These are phyloP conservation scores for Lentinula boryana DNA, from an alignment of 768 basidiomycete species.

Conservation along the genomic window DNA sequence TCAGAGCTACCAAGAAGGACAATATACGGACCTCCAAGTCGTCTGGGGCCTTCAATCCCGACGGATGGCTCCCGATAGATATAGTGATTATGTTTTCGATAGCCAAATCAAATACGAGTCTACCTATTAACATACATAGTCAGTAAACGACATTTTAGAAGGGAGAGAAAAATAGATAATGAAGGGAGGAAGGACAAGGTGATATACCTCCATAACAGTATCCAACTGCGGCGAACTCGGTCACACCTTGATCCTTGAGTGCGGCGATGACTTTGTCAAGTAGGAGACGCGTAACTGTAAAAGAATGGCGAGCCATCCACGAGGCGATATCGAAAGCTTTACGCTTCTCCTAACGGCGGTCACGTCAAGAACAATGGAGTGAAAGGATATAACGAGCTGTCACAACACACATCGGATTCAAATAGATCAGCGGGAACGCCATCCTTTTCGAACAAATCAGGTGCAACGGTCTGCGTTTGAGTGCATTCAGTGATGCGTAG, in stretches of 20 bases:
- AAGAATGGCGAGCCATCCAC: constrained; percentile 23
- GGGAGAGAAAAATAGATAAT: too few species aligned
- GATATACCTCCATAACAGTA: constrained; percentile 63
- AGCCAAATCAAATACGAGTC: constrained; percentile 57
- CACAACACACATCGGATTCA: background rate
- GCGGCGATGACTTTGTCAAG: constrained; percentile 52
- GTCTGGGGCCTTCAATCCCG: constrained; percentile 45
- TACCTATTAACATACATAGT: constrained; percentile 23
- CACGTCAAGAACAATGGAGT: background rate
- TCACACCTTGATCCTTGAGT: constrained; percentile 56
- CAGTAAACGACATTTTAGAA: background rate
- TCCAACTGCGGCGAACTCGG: constrained; percentile 50
- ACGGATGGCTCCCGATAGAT: constrained; percentile 52
- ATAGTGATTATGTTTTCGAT: constrained; percentile 46
- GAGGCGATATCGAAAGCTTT: background rate
- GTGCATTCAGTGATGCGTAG: background rate
- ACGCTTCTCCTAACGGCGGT: background rate
- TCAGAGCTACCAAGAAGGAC: background rate
- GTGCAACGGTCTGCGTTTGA: constrained; percentile 7
- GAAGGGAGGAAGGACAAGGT: too few species aligned
- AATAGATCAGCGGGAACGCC: constrained; percentile 7
- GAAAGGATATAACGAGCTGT: background rate
- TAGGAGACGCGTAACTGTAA: constrained; percentile 33
- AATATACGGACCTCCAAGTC: constrained; percentile 49
- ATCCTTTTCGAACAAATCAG: constrained; percentile 9